phyloP scores from a whole-genome alignment of 768 basidiomycete genomes.

The Collybia mongolica region DNA sequence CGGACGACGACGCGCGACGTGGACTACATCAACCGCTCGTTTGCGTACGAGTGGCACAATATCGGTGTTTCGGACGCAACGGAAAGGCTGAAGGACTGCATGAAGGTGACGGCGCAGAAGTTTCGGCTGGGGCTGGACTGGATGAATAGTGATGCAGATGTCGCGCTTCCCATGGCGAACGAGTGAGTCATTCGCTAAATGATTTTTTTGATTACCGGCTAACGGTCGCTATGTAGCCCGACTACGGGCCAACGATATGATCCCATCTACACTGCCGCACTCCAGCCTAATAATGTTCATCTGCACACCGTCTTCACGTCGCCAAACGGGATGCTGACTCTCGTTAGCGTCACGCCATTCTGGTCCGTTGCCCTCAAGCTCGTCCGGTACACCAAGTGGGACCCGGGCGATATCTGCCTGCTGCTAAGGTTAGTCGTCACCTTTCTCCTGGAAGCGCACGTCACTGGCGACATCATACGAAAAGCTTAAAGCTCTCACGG shows the following conservation, averaged over 20 bases:
- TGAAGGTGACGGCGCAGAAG: slow-evolving; percentile 47
- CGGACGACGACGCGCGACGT: slow-evolving; percentile 63
- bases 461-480: neutral
- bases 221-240: slow-evolving; percentile 10
- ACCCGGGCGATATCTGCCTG: slow-evolving; percentile 66
- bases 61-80: slow-evolving; percentile 51
- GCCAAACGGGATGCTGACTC: slow-evolving; percentile 44
- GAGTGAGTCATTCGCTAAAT: slow-evolving; percentile 42
- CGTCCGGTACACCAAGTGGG: slow-evolving; percentile 61
- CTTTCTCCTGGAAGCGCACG: neutral
- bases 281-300: slow-evolving; percentile 47
- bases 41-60: slow-evolving; percentile 50
- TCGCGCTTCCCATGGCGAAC: slow-evolving; percentile 63
- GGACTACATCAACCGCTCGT: slow-evolving; percentile 65
- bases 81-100: slow-evolving; percentile 54
- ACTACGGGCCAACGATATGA: slow-evolving; percentile 41
- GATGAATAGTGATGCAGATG: slow-evolving; percentile 78
- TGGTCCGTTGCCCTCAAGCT: slow-evolving; percentile 77
- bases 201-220: neutral
- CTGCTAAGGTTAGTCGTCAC: slow-evolving; percentile 51
- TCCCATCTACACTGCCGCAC: slow-evolving; percentile 56
- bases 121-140: slow-evolving; percentile 62
- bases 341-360: slow-evolving; percentile 65
- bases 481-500: neutral
- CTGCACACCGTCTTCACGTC: slow-evolving; percentile 59